Base-by-base conservation (phyloP, 345 rosid genomes). In the Jatropha curcas region DNA sequence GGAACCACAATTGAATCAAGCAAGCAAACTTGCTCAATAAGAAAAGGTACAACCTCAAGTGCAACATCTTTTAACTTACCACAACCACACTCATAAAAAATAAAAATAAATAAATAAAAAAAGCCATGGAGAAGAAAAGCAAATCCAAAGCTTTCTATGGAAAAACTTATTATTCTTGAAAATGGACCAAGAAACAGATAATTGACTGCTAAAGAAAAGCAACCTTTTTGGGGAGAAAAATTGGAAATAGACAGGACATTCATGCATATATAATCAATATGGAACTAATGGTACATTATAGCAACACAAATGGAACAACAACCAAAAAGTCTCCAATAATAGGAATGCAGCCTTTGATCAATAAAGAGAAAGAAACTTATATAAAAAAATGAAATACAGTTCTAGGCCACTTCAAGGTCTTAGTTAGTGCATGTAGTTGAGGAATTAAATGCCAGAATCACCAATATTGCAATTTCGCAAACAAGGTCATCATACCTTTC, bases 401-500 rank as follows among this genome's bases (percentile, higher is more conserved):
- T 41, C 2, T 31, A 31, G 12, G 22, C 39, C 31, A 20, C 30
- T 16, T 28, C 6, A 7, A 67, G 41, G 16, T 14, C 31, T 25
- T 9, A 57, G 45, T 53, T 45, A 56, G 11, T 12, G 4, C 30
- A 66, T 46, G 22, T 16, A 30, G 52, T 25, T 3, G 9, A 16
- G 66, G 45, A 52, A 33, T 1, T 50, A 28, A 27, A 62, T 3
- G 25, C 34, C 48, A 71, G 24, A 20, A 37, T 35, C 24, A 46
- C 45, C 34, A 53, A 62, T 43, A 27, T 24, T 9, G 7, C 27
- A 7, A 56, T 8, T 28, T 56, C 27, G 31, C 19, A 48, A 41
- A 53, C n/a, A 57, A 68, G 52, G 80, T 75, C 11, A 73, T 33
- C 53, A 68, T 56, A 94, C 98, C 95, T 86, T 85, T 63, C 82